Evolutionary conservation across 1,139 yeast genomes (phyloP).

Genomic region (Geotrichum siamense): DNA sequence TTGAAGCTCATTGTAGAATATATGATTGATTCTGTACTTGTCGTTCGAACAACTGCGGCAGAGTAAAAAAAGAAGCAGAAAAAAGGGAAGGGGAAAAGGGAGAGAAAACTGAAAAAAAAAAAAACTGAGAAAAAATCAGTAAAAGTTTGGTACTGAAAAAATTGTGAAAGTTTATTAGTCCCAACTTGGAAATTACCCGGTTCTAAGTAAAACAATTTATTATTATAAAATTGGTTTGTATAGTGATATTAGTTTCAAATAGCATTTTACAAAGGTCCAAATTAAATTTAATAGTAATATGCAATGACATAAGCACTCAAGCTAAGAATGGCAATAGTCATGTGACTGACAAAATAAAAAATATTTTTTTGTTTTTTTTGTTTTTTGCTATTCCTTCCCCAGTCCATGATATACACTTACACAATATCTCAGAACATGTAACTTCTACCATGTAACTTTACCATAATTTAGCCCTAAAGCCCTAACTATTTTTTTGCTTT

Average conservation of each 20-base stretch:
- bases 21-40: slow-evolving; percentile 3
- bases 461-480: no score
- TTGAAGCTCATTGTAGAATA: slow-evolving; percentile 33
- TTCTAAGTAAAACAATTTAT: neutral
- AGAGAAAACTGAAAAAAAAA: slow-evolving; percentile 26
- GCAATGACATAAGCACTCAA: no score
- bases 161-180: neutral
- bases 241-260: neutral
- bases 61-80: slow-evolving; percentile 27
- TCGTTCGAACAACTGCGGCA: slow-evolving; percentile 16
- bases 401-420: no score
- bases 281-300: no score
- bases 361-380: no score
- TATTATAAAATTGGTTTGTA: neutral
- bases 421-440: no score
- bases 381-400: no score
- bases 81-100: slow-evolving; percentile 17
- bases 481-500: no score
- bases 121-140: slow-evolving; percentile 1
- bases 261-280: no score
- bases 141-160: neutral
- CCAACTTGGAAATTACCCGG: neutral
- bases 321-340: no score
- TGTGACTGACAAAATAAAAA: no score
- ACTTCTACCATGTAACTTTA: no score